Conservation (phyloP, 208 protist genomes). For the Trypanosoma caninum region DNA sequence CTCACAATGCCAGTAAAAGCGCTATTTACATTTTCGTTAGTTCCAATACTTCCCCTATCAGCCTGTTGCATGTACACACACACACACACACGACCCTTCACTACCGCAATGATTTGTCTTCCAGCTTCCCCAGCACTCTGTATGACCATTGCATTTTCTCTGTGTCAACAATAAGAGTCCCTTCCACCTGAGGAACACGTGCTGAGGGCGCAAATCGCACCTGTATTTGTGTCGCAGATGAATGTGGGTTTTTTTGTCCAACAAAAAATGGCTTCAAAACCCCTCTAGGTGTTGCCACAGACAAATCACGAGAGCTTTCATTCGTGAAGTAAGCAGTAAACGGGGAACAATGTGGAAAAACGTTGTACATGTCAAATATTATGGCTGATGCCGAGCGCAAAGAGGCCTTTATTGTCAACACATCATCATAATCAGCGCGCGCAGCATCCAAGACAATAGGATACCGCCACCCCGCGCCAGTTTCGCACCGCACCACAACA, state of each 20-base stretch:
- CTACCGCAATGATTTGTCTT: conserved; percentile 11
- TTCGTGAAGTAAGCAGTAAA: conserved; percentile 89
- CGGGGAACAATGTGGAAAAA: conserved; percentile 68
- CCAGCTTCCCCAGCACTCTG: conserved; percentile 68
- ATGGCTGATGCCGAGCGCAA: conserved; percentile 53
- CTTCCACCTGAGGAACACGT: conserved; percentile 71
- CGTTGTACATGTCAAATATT: conserved; percentile 87
- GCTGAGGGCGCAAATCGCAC: conserved; percentile 58
- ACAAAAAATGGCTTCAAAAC: conserved; percentile 69
- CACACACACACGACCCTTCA: too few species aligned
- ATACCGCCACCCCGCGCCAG: conserved; percentile 80
- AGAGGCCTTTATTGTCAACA: conserved; percentile 60
- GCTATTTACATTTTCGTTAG: too few species aligned
- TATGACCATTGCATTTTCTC: conserved; percentile 93
- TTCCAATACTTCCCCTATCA: too few species aligned
- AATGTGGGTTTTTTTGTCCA: conserved; percentile 37
- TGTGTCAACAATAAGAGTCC: conserved; percentile 85
- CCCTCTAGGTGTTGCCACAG: conserved; percentile 66
- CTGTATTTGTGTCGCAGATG: conserved; percentile 46
- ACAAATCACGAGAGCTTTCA: conserved; percentile 81
- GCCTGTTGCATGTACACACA: too few species aligned
- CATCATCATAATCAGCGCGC: conserved; percentile 79
- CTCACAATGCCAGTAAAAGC: too few species aligned
- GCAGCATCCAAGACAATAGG: conserved; percentile 77
- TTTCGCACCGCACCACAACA: conserved; percentile 45